Conservation (phyloP, 805 yeast genomes). For the Saccharomyces jurei region DNA sequence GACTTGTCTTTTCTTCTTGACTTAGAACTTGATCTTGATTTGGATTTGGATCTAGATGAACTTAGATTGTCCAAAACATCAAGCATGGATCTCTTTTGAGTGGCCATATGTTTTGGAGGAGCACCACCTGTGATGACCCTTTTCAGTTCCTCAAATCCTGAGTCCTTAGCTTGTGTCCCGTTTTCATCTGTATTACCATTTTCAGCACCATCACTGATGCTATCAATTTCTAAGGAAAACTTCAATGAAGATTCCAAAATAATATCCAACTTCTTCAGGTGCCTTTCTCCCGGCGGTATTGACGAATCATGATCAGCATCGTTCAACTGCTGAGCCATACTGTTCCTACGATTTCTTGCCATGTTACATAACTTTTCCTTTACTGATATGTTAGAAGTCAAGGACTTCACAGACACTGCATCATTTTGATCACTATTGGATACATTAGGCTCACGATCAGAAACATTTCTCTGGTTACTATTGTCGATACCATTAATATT, state of each 20-base stretch:
- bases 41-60: conserved; percentile 7
- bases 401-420: conserved; percentile 2
- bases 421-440: neutral
- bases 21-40: conserved; percentile 8
- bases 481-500: conserved; percentile 1
- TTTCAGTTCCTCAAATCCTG: conserved; percentile 17
- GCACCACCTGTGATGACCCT: conserved; percentile 23
- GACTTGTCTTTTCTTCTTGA: conserved; percentile 3
- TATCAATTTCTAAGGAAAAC: conserved; percentile 19
- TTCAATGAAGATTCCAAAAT: conserved; percentile 18
- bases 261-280: conserved; percentile 11
- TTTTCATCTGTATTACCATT: conserved; percentile 1
- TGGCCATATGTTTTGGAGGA: conserved; percentile 2
- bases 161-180: neutral
- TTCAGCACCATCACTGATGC: conserved; percentile 10
- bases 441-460: neutral
- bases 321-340: conserved; percentile 9
- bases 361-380: conserved; percentile 12
- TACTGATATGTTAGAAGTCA: conserved; percentile 1
- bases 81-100: conserved; percentile 17
- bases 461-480: neutral
- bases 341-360: conserved; percentile 14
- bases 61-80: conserved; percentile 14
- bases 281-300: conserved; percentile 4
- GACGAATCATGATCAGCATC: conserved; percentile 5